Evolutionary conservation across 2,329 filamentous ascomycete species (phyloP).

Genomic region (Sporothrix humicola): DNA sequence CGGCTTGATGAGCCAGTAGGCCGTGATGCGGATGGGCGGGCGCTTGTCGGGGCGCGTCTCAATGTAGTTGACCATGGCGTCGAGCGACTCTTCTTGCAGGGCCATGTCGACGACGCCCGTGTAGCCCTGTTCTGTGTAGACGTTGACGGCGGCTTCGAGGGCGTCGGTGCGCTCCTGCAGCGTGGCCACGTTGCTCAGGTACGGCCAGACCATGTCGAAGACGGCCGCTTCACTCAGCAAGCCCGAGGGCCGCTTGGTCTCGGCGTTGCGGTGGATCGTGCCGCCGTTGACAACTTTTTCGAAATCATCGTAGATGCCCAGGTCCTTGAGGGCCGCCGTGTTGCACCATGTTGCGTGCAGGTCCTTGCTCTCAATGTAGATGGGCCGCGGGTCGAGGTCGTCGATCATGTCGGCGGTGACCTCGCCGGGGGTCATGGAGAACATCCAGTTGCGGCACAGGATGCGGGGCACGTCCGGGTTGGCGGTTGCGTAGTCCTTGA

Average conservation of each 20-base stretch:
- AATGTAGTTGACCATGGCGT: conserved; percentile 51
- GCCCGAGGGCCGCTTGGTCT: conserved; percentile 54
- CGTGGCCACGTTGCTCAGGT: conserved; percentile 55
- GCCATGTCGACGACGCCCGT: conserved; percentile 65
- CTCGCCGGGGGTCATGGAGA: conserved; percentile 58
- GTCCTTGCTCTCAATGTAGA: conserved; percentile 63
- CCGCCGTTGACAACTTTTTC: conserved; percentile 55
- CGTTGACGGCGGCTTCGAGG: conserved; percentile 53
- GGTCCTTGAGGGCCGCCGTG: conserved; percentile 56
- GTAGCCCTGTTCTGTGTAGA: conserved; percentile 58
- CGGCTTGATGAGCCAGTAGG: conserved; percentile 62
- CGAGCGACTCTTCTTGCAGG: conserved; percentile 62
- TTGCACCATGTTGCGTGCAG: conserved; percentile 63
- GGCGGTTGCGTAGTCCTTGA: conserved; percentile 52
- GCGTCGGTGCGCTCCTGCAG: conserved; percentile 56
- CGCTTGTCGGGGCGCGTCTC: conserved; percentile 38
- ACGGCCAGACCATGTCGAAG: conserved; percentile 60
- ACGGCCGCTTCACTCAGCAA: conserved; percentile 61
- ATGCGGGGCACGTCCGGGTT: conserved; percentile 56
- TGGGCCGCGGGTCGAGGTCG: conserved; percentile 54
- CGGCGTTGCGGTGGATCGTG: conserved; percentile 54
- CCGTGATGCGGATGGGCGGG: conserved; percentile 56
- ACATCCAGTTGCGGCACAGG: conserved; percentile 61
- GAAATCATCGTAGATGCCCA: conserved; percentile 51
- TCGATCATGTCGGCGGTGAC: conserved; percentile 59